A percentile compares a stretch with the other conserved stretches of the same genome.
Evolutionary conservation across 495 filamentous ascomycete species (phyloP).

Genomic region (Aspergillus mulundensis): DNA sequence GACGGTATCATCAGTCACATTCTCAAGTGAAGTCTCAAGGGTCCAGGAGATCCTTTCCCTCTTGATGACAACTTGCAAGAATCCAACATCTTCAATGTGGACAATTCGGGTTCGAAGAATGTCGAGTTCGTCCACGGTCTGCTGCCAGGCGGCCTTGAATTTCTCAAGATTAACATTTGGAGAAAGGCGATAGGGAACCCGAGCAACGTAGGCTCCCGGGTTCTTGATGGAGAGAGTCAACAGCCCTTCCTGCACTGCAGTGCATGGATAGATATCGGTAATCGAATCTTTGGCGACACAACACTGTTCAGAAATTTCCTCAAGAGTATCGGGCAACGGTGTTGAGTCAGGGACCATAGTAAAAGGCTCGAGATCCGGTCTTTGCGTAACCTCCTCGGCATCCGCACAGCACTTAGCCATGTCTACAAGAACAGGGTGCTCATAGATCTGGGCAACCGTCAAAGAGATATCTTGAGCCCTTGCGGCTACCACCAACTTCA

Average conservation of each 20-base stretch:
- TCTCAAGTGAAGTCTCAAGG: slow-evolving; percentile 36
- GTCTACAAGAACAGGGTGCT: slow-evolving; percentile 40
- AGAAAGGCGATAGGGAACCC: slow-evolving; percentile 43
- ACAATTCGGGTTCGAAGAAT: slow-evolving; percentile 56
- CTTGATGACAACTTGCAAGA: slow-evolving; percentile 54
- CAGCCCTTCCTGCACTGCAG: slow-evolving; percentile 66
- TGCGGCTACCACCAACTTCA: slow-evolving; percentile 50
- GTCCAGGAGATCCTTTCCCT: slow-evolving; percentile 45
- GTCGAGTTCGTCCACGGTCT: slow-evolving; percentile 41
- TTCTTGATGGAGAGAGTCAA: slow-evolving; percentile 57
- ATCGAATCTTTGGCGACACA: slow-evolving; percentile 37
- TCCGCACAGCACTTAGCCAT: slow-evolving; percentile 38
- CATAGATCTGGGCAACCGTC: slow-evolving; percentile 49
- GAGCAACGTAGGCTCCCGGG: slow-evolving; percentile 50
- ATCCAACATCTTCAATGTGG: slow-evolving; percentile 41
- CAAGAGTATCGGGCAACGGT: slow-evolving; percentile 28
- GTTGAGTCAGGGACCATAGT: slow-evolving; percentile 35
- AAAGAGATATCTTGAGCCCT: slow-evolving; percentile 40
- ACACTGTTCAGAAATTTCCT: slow-evolving; percentile 46
- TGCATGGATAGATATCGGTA: slow-evolving; percentile 62
- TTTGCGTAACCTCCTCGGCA: background rate
- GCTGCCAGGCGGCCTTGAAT: slow-evolving; percentile 54
- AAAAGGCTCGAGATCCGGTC: slow-evolving; percentile 36
- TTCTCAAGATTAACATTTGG: slow-evolving; percentile 36
- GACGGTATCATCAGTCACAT: slow-evolving; percentile 41